Evolutionary conservation across 1,139 yeast genomes (phyloP).

Genomic region (Geotrichum candidum): DNA sequence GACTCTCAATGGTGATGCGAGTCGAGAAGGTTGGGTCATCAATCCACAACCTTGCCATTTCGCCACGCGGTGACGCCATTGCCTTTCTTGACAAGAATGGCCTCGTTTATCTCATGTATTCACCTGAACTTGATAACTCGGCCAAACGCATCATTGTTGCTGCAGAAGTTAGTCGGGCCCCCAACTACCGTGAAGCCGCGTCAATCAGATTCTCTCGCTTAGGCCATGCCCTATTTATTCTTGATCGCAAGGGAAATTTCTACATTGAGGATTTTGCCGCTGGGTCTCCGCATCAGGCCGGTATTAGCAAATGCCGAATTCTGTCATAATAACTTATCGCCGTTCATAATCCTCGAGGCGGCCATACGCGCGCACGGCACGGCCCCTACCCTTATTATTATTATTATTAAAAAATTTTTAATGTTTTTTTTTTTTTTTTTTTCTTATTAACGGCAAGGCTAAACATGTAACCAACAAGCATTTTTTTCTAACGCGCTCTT

Average conservation of each 20-base stretch:
- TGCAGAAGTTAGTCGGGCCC: slow-evolving; percentile 71
- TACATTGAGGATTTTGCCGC: slow-evolving; percentile 83
- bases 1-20: slow-evolving; percentile 40
- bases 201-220: slow-evolving; percentile 66
- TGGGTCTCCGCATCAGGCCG: slow-evolving; percentile 71
- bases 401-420: no score
- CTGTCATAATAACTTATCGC: slow-evolving; percentile 21
- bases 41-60: slow-evolving; percentile 65
- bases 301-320: slow-evolving; percentile 59
- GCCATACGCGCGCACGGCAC: not conserved
- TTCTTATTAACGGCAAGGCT: not conserved
- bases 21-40: slow-evolving; percentile 77
- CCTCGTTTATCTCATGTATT: slow-evolving; percentile 58
- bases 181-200: slow-evolving; percentile 60
- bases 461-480: not conserved
- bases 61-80: slow-evolving; percentile 62
- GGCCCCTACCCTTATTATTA: not conserved
- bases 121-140: slow-evolving; percentile 49
- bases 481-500: not conserved
- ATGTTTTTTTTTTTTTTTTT: not conserved
- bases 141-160: slow-evolving; percentile 59
- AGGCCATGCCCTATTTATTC: slow-evolving; percentile 69
- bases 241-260: slow-evolving; percentile 76
- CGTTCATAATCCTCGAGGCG: not conserved
- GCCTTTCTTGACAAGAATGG: slow-evolving; percentile 80